Base-by-base conservation (phyloP, 306 rosid genomes). In the Quercus alba region DNA sequence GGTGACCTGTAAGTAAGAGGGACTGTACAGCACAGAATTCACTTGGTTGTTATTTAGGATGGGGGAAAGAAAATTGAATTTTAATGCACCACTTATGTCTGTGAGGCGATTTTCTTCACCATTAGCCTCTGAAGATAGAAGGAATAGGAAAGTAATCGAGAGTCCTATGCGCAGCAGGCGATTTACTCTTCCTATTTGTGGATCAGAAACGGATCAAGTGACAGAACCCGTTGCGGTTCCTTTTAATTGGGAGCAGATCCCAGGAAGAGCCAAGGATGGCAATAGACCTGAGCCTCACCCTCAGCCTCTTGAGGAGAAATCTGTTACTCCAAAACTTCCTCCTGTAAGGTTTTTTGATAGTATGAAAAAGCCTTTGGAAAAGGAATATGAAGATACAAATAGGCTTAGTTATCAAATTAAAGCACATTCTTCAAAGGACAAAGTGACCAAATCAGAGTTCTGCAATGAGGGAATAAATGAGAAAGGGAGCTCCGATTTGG, bases 191-290 rank as follows among this genome's bases (percentile, higher is more conserved):
- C 84, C 88, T 23, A 21, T 72, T 72, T 62, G 73, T 73, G 85
- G 80, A 74, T 81, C 96, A 62, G 88, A 90, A 25, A 84, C 59
- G 69, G 46, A 88, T 75, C 93, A 91, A 74, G 89, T 88, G 30
- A 91, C 94, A 5, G 90, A 93, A 85, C 96, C 94, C 55, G 92
- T 88, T 49, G 90, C 97, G 20, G 96, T 93, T 61, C 98, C 99
- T 75, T 93, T 95, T 80, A 72, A 87, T n/a, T 95, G 99, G 99
- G 99, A 95, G 83, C 89, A 87, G 28, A 88, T 91, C 76, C 98
- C 98, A 0, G 99, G 97, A 83, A 89, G 74, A 81, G 75, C 93
- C 51, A 95, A 93, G 86, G 84, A 82, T 56, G 90, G 66, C 56
- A 72, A 66, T 26, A 80, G 83, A 72, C 85, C 87, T 20, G 87